These are phyloP conservation scores for Cudoniella acicularis DNA, from an alignment of 495 filamentous ascomycete genomes.

Conservation along the genomic window DNA sequence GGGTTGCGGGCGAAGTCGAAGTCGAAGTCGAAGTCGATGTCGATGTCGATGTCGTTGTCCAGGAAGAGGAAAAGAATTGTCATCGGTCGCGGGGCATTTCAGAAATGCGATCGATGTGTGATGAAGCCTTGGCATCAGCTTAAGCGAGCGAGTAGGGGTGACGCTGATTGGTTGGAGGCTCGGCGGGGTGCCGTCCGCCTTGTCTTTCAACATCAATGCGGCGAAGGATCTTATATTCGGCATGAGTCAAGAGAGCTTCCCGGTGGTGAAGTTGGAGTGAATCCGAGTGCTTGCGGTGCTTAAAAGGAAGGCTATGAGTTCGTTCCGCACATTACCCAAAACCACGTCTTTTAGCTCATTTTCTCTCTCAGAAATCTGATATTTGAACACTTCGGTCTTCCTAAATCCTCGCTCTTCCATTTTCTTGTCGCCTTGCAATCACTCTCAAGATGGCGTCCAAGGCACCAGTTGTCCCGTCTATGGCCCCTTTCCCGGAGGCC, in stretches of 20 bases:
- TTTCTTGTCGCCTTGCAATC: neutral
- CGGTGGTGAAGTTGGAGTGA: too few species aligned
- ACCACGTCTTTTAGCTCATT: too few species aligned
- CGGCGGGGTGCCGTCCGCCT: neutral
- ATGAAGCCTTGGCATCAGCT: constrained; percentile 36
- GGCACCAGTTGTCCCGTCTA: constrained; percentile 47
- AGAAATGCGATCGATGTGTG: constrained; percentile 14
- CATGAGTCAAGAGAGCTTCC: constrained; percentile 35
- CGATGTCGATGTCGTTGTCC: too few species aligned
- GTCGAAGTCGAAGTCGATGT: neutral
- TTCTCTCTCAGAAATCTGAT: too few species aligned
- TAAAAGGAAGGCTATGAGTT: too few species aligned
- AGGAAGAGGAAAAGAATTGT: too few species aligned
- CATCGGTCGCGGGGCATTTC: constrained; percentile 11
- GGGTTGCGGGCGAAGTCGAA: constrained; percentile 5
- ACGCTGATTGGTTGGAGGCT: neutral
- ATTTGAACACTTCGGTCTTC: too few species aligned
- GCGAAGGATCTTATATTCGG: too few species aligned
- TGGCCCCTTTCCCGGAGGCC: constrained; percentile 73
- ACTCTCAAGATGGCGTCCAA: constrained; percentile 18
- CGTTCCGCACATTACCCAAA: too few species aligned
- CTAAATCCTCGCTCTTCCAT: constrained; percentile 11
- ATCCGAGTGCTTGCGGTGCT: too few species aligned
- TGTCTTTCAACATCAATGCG: constrained; percentile 2
- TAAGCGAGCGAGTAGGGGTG: constrained; percentile 7